A percentile compares a stretch with the other conserved stretches of the same genome.
Conservation (phyloP, 1,284 basidiomycete genomes). For the Abortiporus biennis region DNA sequence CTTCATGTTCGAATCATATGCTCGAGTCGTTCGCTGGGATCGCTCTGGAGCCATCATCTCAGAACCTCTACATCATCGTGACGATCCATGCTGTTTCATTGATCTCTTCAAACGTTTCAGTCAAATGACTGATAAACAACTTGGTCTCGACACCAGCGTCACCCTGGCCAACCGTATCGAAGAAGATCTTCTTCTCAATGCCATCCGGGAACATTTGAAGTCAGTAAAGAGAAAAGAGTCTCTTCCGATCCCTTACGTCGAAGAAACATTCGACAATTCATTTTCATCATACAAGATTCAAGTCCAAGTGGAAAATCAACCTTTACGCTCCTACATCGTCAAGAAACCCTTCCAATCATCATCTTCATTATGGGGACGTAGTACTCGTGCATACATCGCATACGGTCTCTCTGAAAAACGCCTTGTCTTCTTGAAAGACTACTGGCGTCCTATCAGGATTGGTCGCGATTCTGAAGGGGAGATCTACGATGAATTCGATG, state of each 20-base stretch:
- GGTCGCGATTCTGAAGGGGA: neutral
- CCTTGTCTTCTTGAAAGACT: constrained; percentile 4
- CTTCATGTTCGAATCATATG: constrained; percentile 8
- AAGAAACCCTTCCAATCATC: constrained; percentile 4
- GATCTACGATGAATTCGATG: neutral
- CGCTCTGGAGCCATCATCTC: constrained; percentile 12
- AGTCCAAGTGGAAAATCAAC: neutral
- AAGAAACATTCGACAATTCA: neutral
- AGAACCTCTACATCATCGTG: constrained; percentile 10
- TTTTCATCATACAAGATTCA: constrained; percentile 1
- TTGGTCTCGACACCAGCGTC: constrained; percentile 11
- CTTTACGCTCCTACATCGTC: neutral
- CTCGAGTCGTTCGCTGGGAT: constrained; percentile 16
- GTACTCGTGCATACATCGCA: neutral
- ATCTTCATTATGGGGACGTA: no score
- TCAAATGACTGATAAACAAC: constrained; percentile 3
- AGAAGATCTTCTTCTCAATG: no score
- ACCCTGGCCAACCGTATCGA: no score
- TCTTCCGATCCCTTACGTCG: no score
- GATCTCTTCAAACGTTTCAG: constrained; percentile 13
- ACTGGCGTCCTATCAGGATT: no score
- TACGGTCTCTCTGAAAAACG: neutral
- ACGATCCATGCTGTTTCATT: constrained; percentile 6
- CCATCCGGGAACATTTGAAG: no score
- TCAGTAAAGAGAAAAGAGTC: no score